phyloP scores from a whole-genome alignment of 75 land plant species.

The Pinus albicaulis region DNA sequence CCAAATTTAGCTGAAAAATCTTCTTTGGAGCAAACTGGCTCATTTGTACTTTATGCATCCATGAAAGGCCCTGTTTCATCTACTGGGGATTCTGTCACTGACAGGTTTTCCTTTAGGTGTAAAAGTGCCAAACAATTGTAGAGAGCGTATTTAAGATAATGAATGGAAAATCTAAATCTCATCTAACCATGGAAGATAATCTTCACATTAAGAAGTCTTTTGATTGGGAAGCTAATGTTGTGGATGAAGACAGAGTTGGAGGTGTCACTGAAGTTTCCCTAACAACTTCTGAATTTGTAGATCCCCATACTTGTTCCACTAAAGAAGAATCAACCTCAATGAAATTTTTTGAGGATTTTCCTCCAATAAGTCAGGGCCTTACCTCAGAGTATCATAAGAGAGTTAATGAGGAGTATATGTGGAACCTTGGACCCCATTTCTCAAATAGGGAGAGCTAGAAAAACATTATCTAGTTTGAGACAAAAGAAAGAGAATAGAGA shows the following conservation, averaged over 20 bases:
- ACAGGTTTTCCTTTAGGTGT: too few species aligned
- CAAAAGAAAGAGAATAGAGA: background rate
- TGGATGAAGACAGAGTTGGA: slow-evolving; percentile 1
- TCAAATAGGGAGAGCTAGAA: background rate
- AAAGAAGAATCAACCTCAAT: slow-evolving; percentile 5
- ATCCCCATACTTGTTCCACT: slow-evolving; percentile 1
- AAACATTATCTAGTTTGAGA: background rate
- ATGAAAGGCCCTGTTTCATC: too few species aligned
- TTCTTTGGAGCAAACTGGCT: too few species aligned
- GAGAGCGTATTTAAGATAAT: background rate
- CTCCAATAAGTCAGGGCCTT: background rate
- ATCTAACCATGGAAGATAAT: background rate
- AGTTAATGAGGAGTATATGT: background rate
- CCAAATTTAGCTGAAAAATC: too few species aligned
- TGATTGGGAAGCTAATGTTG: slow-evolving; percentile 2
- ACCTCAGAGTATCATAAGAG: background rate
- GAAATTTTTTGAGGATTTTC: background rate
- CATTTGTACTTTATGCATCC: too few species aligned
- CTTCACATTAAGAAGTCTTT: slow-evolving; percentile 1
- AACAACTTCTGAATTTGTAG: background rate
- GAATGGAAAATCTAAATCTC: background rate
- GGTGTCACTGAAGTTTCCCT: background rate
- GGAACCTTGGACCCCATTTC: background rate
- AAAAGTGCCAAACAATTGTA: background rate
- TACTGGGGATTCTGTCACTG: too few species aligned